Base-by-base conservation (phyloP, 2,329 filamentous ascomycete genomes). In the Pseudocercospora fuligena region DNA sequence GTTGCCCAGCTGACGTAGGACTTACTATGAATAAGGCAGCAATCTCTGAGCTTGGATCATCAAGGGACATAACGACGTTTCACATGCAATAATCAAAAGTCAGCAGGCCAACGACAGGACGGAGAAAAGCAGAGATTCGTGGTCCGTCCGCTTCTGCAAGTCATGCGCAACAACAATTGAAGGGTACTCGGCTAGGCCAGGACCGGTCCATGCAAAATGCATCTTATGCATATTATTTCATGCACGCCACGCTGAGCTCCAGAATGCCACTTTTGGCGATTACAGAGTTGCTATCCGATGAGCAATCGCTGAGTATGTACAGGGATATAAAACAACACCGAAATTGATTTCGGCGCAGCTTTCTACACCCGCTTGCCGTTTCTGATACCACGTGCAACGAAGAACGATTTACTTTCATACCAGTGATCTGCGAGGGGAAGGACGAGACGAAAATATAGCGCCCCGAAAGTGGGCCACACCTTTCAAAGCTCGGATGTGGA, bases 381-480 rank as follows among this genome's bases (percentile, higher is more conserved):
- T 33, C 31, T 33, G 31, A 5, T 33, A 4, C 40, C 47, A 51
- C 5, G 47, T 51, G 47, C 47, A 25, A 14, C 47, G n/a, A 43
- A 6, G 11, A n/a, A 47, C 14, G 7, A 47, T n/a, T 21, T 53
- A 53, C 51, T 54, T n/a, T 54, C 19, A 21, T 51, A 29, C 51
- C 51, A 23, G 11, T 31, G 51, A 56, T 56, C 51, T n/a, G 51
- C 51, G 51, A 31, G 25, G 16, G 51, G 51, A 21, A 51, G 36
- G 36, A 40, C 36, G 36, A 40, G 51, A 31, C 51, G 51, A 56
- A 56, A 21, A 40, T 40, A 23, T 33, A 58, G 54, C 54, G 54
- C 33, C 36, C 36, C 29, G n/a, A 58, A 58, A 58, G 29, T 36
- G 54, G 54, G 54, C n/a, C 54, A 58, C 54, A 23, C 31, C 6